These are phyloP conservation scores for Schizopora paradoxa DNA, from an alignment of 1,284 basidiomycete genomes.

Conservation along the genomic window DNA sequence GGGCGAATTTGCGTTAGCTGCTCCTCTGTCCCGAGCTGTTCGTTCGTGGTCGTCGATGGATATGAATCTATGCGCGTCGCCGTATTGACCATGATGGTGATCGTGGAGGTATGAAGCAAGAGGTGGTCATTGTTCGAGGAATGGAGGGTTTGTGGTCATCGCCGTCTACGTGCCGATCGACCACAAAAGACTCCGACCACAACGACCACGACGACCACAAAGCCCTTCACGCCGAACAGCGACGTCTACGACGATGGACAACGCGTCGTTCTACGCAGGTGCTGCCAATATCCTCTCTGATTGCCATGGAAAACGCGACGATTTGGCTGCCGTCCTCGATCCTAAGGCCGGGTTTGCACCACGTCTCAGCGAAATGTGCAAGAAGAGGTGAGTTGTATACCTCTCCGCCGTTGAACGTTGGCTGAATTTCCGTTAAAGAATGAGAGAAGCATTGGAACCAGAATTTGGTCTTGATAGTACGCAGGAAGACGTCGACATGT, in stretches of 20 bases:
- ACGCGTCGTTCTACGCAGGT: conserved; percentile 41
- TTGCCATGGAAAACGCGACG: conserved; percentile 53
- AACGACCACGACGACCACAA: too few species aligned
- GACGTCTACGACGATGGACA: conserved; percentile 1
- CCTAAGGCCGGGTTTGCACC: conserved; percentile 67
- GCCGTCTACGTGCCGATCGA: too few species aligned
- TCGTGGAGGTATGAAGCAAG: too few species aligned
- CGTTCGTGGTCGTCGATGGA: conserved; percentile 55
- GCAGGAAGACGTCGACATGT: conserved; percentile 49
- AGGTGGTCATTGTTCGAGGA: too few species aligned
- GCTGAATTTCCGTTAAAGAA: too few species aligned
- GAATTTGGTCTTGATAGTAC: conserved; percentile 24
- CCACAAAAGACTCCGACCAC: too few species aligned
- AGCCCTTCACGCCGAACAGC: too few species aligned
- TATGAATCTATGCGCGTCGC: conserved; percentile 44
- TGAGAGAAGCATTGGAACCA: too few species aligned
- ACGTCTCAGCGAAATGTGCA: conserved; percentile 55
- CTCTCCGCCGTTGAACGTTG: too few species aligned
- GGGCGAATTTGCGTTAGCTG: conserved; percentile 46
- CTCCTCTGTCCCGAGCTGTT: conserved; percentile 66
- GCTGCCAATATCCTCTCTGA: conserved; percentile 61
- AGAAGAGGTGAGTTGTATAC: conserved; percentile 58
- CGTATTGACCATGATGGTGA: too few species aligned
- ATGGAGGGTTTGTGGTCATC: too few species aligned
- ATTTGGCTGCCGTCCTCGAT: conserved; percentile 55